A percentile compares a stretch with the other conserved stretches of the same genome.
phyloP scores from a whole-genome alignment of 768 basidiomycete genomes.

The Galerina marginata region DNA sequence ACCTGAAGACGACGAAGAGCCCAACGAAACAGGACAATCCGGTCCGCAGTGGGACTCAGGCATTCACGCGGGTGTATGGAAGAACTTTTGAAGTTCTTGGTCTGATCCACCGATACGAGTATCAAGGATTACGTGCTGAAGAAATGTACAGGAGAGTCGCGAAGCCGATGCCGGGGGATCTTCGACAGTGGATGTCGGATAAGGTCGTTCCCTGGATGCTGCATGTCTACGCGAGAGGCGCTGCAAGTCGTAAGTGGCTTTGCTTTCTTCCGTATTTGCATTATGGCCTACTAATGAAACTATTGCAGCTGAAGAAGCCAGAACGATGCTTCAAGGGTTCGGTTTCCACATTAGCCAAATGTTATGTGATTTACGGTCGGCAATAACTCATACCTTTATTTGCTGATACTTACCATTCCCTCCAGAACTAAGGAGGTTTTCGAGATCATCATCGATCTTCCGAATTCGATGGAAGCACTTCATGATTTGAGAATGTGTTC shows the following conservation, averaged over 20 bases:
- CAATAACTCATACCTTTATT: not conserved
- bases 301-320: conserved; percentile 69
- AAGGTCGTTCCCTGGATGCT: conserved; percentile 88
- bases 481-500: conserved; percentile 77
- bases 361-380: conserved; percentile 82
- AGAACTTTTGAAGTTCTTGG: conserved; percentile 70
- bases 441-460: conserved; percentile 94
- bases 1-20: conserved; percentile 24
- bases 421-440: conserved; percentile 82
- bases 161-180: conserved; percentile 59
- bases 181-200: conserved; percentile 79
- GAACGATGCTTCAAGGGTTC: conserved; percentile 77
- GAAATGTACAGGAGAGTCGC: conserved; percentile 75
- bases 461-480: conserved; percentile 84
- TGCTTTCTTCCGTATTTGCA: conserved; percentile 8
- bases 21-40: not conserved
- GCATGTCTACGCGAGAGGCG: conserved; percentile 74
- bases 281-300: conserved; percentile 4
- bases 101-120: conserved; percentile 80
- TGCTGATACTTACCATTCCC: conserved; percentile 3
- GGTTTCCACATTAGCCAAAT: conserved; percentile 95
- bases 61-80: conserved; percentile 23
- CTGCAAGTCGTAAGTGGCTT: conserved; percentile 42
- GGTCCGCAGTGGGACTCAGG: conserved; percentile 14
- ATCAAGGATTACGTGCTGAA: conserved; percentile 77